A percentile compares a stretch with the other conserved stretches of the same genome.
Conservation (phyloP, 441 rosid genomes). For the Gossypium trilobum region DNA sequence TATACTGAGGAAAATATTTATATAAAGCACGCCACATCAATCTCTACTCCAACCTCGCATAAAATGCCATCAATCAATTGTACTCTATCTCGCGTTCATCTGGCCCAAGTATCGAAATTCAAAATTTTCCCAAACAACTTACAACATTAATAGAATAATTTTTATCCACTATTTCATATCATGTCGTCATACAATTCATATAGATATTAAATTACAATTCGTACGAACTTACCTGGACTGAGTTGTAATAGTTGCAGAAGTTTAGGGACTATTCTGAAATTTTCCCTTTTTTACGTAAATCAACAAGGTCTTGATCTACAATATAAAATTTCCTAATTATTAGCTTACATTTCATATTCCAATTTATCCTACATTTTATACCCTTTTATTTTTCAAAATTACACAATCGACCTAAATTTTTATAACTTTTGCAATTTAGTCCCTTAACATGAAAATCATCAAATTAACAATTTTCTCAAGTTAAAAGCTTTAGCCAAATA, state of each 20-base stretch:
- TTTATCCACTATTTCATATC: neutral
- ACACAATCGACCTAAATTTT: too few relatives aligned
- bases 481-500: too few relatives aligned
- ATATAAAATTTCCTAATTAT: neutral
- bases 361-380: neutral
- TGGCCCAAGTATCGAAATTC: neutral
- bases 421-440: neutral
- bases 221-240: neutral
- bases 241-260: neutral
- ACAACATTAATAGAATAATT: too few relatives aligned
- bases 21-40: neutral
- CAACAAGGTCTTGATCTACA: neutral
- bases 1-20: neutral
- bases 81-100: neutral
- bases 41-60: neutral
- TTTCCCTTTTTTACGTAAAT: too few relatives aligned
- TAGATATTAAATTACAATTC: neutral
- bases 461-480: neutral
- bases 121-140: neutral
- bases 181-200: neutral
- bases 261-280: too few relatives aligned
- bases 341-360: neutral
- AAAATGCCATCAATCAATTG: neutral
- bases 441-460: neutral
- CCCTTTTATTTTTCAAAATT: neutral